phyloP scores from a whole-genome alignment of 2,329 filamentous ascomycete genomes.

The Leptographium flavum region DNA sequence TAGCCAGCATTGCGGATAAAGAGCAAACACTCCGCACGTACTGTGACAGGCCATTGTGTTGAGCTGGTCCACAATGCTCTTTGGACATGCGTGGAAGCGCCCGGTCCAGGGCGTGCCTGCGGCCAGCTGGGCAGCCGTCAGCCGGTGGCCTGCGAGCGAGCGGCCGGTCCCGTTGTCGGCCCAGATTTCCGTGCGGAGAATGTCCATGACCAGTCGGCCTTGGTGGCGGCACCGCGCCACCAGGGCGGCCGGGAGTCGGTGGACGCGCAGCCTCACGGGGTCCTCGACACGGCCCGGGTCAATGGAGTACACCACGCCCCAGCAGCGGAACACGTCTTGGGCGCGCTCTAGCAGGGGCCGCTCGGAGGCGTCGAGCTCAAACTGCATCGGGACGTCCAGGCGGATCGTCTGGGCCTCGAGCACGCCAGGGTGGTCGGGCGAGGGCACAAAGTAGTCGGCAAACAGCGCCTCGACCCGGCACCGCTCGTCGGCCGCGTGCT shows the following conservation, averaged over 20 bases:
- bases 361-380: conserved; percentile 52
- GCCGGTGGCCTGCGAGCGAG: background rate
- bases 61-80: conserved; percentile 60
- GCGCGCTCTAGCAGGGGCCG: conserved; percentile 38
- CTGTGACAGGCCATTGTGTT: conserved; percentile 66
- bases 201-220: conserved; percentile 54
- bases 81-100: conserved; percentile 54
- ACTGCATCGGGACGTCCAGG: conserved; percentile 41
- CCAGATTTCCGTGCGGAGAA: conserved; percentile 67
- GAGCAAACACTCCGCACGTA: too few species aligned
- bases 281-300: background rate
- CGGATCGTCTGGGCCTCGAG: conserved; percentile 17
- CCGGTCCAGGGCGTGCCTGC: conserved; percentile 35
- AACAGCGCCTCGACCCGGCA: conserved; percentile 66
- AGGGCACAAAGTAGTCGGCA: conserved; percentile 28
- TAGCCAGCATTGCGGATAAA: too few species aligned
- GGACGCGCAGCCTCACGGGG: conserved; percentile 29
- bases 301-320: conserved; percentile 58
- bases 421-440: conserved; percentile 6
- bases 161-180: background rate
- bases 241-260: conserved; percentile 55
- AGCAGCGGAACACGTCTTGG: conserved; percentile 45
- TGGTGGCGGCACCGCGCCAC: conserved; percentile 61
- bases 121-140: too few species aligned
- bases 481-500: conserved; percentile 89